Percentiles rank a stretch among this genome's conserved stretches.
Evolutionary conservation across 768 basidiomycete genomes (phyloP).

Genomic region (Hemileccinum rubropunctum): DNA sequence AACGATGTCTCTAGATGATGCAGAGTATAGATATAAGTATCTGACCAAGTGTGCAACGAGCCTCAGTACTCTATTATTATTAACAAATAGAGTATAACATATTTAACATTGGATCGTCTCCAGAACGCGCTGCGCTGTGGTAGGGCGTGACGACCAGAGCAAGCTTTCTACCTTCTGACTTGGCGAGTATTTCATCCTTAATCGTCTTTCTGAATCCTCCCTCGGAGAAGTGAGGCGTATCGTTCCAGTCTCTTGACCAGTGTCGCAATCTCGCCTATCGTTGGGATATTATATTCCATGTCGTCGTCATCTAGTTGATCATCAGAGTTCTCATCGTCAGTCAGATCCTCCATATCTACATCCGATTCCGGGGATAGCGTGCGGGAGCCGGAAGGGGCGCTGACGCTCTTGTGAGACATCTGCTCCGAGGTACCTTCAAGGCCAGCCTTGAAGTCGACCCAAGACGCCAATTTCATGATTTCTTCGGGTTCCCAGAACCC

Average conservation of each 20-base stretch:
- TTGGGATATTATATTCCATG: slow-evolving; percentile 12
- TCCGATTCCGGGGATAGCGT: slow-evolving; percentile 8
- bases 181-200: slow-evolving; percentile 12
- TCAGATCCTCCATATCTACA: slow-evolving; percentile 19
- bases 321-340: slow-evolving; percentile 8
- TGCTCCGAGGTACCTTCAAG: slow-evolving; percentile 27
- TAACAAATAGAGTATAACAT: slow-evolving; percentile 29
- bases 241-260: slow-evolving; percentile 56
- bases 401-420: slow-evolving; percentile 4
- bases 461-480: slow-evolving; percentile 61
- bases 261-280: slow-evolving; percentile 35
- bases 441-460: slow-evolving; percentile 53
- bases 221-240: slow-evolving; percentile 59
- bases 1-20: not conserved
- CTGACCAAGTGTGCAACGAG: slow-evolving; percentile 8
- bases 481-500: slow-evolving; percentile 66
- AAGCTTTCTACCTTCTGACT: slow-evolving; percentile 7
- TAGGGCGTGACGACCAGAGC: not conserved
- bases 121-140: slow-evolving; percentile 9
- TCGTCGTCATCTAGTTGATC: slow-evolving; percentile 2
- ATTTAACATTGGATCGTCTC: slow-evolving; percentile 4
- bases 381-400: not conserved
- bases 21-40: slow-evolving; percentile 13
- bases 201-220: slow-evolving; percentile 44
- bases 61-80: slow-evolving; percentile 18